A percentile compares a stretch with the other conserved stretches of the same genome.
Conservation (phyloP, 2,329 filamentous ascomycete species). For the Atkinsonella hypoxylon region DNA sequence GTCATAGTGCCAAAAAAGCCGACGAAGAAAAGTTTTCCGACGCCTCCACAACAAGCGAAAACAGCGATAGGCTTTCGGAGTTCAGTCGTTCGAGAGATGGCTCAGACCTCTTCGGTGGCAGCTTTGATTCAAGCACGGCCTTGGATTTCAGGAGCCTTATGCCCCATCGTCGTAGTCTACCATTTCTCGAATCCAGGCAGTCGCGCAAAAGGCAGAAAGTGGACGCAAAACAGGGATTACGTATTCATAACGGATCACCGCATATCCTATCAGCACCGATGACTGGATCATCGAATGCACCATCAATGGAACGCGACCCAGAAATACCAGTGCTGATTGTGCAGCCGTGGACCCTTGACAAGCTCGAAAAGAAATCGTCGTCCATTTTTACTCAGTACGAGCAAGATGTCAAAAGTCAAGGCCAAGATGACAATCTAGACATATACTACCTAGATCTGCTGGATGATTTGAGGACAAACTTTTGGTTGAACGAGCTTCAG, state of each 20-base stretch:
- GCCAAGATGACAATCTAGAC: slow-evolving; percentile 13
- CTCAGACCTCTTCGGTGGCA: not conserved
- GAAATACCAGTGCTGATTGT: slow-evolving; percentile 14
- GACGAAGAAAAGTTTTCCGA: not conserved
- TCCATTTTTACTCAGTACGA: slow-evolving; percentile 21
- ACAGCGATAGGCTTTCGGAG: not conserved
- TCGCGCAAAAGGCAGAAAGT: not conserved
- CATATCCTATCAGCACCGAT: not conserved
- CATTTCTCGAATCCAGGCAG: slow-evolving; percentile 10
- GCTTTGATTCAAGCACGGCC: not conserved
- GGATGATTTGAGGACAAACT: slow-evolving; percentile 13
- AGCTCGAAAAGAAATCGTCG: slow-evolving; percentile 15
- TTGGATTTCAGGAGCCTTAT: slow-evolving; percentile 17
- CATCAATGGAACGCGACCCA: not conserved
- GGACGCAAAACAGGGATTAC: not conserved
- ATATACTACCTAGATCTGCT: slow-evolving; percentile 21
- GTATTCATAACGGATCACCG: not conserved
- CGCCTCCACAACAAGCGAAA: not conserved
- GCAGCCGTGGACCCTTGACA: slow-evolving; percentile 13
- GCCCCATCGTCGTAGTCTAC: slow-evolving; percentile 20
- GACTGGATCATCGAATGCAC: not conserved
- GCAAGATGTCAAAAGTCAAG: slow-evolving; percentile 15
- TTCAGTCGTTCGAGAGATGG: not conserved
- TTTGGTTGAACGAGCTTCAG: slow-evolving; percentile 18
- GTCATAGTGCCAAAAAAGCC: not conserved